These are phyloP conservation scores for Chaetomiaceae sp. DNA, from an alignment of 2,329 filamentous ascomycete genomes.

Conservation along the genomic window DNA sequence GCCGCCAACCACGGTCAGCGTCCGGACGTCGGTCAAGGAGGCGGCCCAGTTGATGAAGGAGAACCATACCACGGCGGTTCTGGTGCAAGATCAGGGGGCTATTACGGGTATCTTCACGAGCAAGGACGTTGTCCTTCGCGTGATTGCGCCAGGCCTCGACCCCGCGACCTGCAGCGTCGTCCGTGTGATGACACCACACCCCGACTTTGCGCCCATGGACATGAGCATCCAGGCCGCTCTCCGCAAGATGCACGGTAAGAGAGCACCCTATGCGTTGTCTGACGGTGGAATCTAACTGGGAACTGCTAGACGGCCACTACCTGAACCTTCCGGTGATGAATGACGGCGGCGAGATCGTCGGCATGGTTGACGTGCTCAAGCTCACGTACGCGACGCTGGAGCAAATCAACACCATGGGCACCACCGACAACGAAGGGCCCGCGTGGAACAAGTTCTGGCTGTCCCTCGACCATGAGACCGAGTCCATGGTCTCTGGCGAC, in stretches of 20 bases:
- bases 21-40: conserved; percentile 93
- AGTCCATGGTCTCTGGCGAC: conserved; percentile 93
- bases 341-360: conserved; percentile 91
- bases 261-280: no score
- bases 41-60: conserved; percentile 97
- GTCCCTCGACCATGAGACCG: conserved; percentile 88
- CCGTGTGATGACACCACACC: conserved; percentile 97
- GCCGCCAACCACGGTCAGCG: conserved; percentile 90
- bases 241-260: conserved; percentile 95
- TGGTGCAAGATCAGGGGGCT: conserved; percentile 93
- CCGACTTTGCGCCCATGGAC: conserved; percentile 96
- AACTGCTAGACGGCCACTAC: conserved; percentile 85
- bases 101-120: conserved; percentile 99
- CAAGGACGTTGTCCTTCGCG: conserved; percentile 96
- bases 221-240: conserved; percentile 99
- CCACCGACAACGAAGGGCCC: conserved; percentile 82
- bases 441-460: conserved; percentile 99
- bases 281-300: no score
- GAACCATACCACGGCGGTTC: conserved; percentile 92
- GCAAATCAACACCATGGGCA: conserved; percentile 94
- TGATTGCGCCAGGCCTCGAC: conserved; percentile 94
- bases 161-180: conserved; percentile 95
- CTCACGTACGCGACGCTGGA: conserved; percentile 96
- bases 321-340: conserved; percentile 99
- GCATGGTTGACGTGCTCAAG: conserved; percentile 98